Conservation (phyloP, 176 grass and related monocot species). For the Oryza nivara region DNA sequence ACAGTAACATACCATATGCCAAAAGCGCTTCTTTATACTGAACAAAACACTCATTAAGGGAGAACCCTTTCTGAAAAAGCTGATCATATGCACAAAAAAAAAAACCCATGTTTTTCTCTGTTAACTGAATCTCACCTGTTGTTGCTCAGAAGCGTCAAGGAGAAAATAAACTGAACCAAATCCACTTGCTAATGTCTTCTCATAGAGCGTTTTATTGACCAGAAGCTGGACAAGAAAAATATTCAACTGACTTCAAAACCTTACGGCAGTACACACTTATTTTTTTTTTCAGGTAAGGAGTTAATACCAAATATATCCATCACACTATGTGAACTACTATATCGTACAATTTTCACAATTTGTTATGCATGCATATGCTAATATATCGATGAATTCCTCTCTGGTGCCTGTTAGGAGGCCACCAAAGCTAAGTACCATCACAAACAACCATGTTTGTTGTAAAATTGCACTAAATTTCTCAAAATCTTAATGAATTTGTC, state of each 20-base stretch:
- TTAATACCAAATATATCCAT: background rate
- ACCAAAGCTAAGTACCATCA: too few relatives aligned
- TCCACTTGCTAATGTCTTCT: slow-evolving; percentile 95
- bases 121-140: slow-evolving; percentile 62
- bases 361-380: background rate
- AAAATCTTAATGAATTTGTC: too few relatives aligned
- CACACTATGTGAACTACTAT: background rate
- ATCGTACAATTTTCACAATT: background rate
- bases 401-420: too few relatives aligned
- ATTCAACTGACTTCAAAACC: slow-evolving; percentile 12
- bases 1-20: slow-evolving; percentile 78
- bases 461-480: too few relatives aligned
- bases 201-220: slow-evolving; percentile 91
- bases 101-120: background rate
- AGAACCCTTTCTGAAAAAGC: background rate
- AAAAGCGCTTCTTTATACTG: slow-evolving; percentile 95
- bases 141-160: slow-evolving; percentile 96
- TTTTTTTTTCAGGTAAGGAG: background rate
- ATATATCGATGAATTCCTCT: slow-evolving; percentile 16
- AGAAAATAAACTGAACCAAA: slow-evolving; percentile 97
- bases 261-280: too few relatives aligned
- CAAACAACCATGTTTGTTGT: too few relatives aligned
- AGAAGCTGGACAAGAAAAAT: slow-evolving; percentile 63
- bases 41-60: slow-evolving; percentile 15
- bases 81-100: background rate